Conservation (phyloP, 345 rosid genomes). For the Passiflora organensis region DNA sequence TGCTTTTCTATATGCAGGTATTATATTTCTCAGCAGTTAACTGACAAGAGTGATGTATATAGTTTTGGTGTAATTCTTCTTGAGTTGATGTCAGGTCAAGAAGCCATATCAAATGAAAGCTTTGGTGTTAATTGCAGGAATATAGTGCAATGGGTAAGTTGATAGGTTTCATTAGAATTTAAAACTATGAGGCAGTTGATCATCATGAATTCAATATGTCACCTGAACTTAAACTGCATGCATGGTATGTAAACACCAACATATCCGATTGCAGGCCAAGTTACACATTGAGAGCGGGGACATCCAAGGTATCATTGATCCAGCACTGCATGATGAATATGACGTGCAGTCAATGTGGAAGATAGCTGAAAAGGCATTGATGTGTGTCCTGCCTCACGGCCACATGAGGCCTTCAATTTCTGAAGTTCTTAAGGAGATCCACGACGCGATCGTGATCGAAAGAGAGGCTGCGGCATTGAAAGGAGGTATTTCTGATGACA, state of each 20-base stretch:
- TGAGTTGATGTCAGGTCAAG: slow-evolving; percentile 92
- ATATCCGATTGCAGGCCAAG: slow-evolving; percentile 55
- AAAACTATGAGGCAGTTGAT: background rate
- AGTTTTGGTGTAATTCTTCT: slow-evolving; percentile 98
- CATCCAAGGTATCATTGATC: slow-evolving; percentile 88
- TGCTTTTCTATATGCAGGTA: slow-evolving; percentile 47
- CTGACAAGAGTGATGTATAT: slow-evolving; percentile 95
- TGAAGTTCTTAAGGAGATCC: slow-evolving; percentile 88
- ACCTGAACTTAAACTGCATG: background rate
- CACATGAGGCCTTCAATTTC: slow-evolving; percentile 90
- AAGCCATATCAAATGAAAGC: slow-evolving; percentile 88
- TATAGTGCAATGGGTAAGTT: slow-evolving; percentile 94
- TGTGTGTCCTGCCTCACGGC: slow-evolving; percentile 91
- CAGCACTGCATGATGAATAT: slow-evolving; percentile 49
- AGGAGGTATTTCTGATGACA: slow-evolving; percentile 71
- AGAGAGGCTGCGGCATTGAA: slow-evolving; percentile 44
- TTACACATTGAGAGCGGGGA: slow-evolving; percentile 91
- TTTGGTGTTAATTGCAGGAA: slow-evolving; percentile 90
- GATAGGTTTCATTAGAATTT: background rate
- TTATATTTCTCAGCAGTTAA: slow-evolving; percentile 93
- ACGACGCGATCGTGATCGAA: slow-evolving; percentile 81
- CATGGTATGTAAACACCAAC: background rate
- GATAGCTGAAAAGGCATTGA: slow-evolving; percentile 87
- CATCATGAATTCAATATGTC: background rate
- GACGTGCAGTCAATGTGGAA: slow-evolving; percentile 99